These are phyloP conservation scores for Cryptosporidium tyzzeri DNA, from an alignment of 169 alveolate genomes.

Conservation along the genomic window DNA sequence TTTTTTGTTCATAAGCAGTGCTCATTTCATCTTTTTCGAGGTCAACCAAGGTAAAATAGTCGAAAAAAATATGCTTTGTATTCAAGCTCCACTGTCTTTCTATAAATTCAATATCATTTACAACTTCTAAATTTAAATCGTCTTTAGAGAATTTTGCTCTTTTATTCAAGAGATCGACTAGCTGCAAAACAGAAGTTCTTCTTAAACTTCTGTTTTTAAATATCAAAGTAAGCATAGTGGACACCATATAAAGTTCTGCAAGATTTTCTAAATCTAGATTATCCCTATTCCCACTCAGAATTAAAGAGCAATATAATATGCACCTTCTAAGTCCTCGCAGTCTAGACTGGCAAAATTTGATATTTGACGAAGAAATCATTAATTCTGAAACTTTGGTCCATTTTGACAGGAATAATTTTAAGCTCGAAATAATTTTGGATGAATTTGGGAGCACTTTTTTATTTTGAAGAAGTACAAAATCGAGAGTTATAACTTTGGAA, in stretches of 20 bases:
- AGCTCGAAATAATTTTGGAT: background rate
- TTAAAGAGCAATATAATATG: constrained; percentile 15
- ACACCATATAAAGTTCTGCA: constrained; percentile 1
- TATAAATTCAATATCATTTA: constrained; percentile 5
- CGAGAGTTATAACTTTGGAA: constrained; percentile 6
- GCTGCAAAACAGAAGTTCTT: background rate
- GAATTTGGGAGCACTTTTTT: background rate
- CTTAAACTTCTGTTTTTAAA: constrained; percentile 10
- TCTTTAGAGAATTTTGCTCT: constrained; percentile 29
- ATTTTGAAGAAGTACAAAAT: background rate
- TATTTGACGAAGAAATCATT: background rate
- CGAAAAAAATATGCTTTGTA: constrained; percentile 11
- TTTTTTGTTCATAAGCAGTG: background rate
- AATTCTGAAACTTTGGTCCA: constrained; percentile 2
- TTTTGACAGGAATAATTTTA: background rate
- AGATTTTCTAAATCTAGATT: background rate
- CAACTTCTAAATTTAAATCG: constrained; percentile 12
- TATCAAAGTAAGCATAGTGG: background rate
- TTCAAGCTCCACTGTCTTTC: constrained; percentile 45
- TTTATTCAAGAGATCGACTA: background rate
- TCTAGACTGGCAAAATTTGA: background rate
- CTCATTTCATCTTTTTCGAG: background rate
- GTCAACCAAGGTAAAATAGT: constrained; percentile 20
- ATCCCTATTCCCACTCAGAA: background rate
- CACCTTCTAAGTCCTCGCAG: constrained; percentile 24